phyloP scores from a whole-genome alignment of 352 stramenopile species.

The Pythium guiyangense region DNA sequence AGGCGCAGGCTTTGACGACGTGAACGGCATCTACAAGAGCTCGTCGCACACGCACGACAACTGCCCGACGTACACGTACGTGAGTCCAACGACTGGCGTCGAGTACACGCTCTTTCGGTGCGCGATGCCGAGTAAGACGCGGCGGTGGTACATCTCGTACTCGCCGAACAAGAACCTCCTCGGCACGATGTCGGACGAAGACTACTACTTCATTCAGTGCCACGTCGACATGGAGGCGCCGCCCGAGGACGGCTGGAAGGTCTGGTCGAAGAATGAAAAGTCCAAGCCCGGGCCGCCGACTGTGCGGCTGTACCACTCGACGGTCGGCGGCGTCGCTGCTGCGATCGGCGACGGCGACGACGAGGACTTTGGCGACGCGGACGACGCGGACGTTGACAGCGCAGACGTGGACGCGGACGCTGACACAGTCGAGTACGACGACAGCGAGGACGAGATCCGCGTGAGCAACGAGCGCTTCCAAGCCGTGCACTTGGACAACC shows the following conservation, averaged over 20 bases:
- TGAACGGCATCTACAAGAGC: conserved; percentile 95
- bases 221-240: conserved; percentile 78
- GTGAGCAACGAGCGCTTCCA: conserved; percentile 89
- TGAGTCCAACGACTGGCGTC: conserved; percentile 40
- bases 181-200: conserved; percentile 82
- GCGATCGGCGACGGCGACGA: background rate
- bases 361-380: conserved; percentile 20
- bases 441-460: conserved; percentile 88
- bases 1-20: conserved; percentile 81
- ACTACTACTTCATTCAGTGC: conserved; percentile 85
- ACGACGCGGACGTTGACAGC: conserved; percentile 51
- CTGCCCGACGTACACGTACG: conserved; percentile 63
- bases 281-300: conserved; percentile 50
- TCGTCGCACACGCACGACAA: conserved; percentile 71
- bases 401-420: conserved; percentile 71
- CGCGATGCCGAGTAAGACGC: conserved; percentile 96
- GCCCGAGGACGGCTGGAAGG: conserved; percentile 76
- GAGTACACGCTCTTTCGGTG: conserved; percentile 96
- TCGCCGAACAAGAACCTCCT: conserved; percentile 86
- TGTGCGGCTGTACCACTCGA: conserved; percentile 69
- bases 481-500: conserved; percentile 82
- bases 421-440: conserved; percentile 86
- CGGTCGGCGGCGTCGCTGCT: conserved; percentile 21
- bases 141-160: conserved; percentile 98
- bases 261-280: conserved; percentile 88